Evolutionary conservation across 129 eudicot species (phyloP), one percentile per base, ranked within the genome.

Genomic region (Solidago caesia): DNA sequence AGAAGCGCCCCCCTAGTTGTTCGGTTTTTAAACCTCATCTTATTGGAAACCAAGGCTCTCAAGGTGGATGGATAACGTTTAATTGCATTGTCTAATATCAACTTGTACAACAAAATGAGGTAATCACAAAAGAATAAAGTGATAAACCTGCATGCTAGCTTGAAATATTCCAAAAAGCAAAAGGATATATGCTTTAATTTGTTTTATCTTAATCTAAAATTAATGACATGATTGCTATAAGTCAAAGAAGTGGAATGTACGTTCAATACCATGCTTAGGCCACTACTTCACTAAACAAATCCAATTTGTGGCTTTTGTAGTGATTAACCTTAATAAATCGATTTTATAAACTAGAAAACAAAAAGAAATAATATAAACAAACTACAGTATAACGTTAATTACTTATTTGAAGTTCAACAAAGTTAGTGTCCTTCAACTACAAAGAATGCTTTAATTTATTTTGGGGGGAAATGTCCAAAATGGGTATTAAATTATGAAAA

Each of bases 161-260:
- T 68, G 11, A 64, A 48, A 46, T 21, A 55, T 70, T 8, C 12
- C 7, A 14, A 29, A 44, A 26, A 55, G 58, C 6, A 57, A 21
- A 21, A 0, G 21, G 21, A 21, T 21, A 21, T 21, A 21, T 21
- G 21, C 21, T 21, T 21, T 21, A 21, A 21, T 21, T 21, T 21
- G n/a, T 70, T 60, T 59, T 39, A 47, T 46, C 4, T 15, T 33
- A 46, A 49, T 0, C 13, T 48, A 9, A 61, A 49, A 13, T 48
- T 27, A 43, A 46, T 55, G 61, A 72, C 43, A 44, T 64, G 78
- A 79, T 79, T 79, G 67, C 44, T 72, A 71, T 44, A 55, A 74
- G 59, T 41, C 44, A 64, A 63, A 49, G 44, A 67, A 76, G 75
- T 76, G 80, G 52, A 57, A 29, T 76, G 75, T n/a, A n/a, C n/a